A percentile compares a stretch with the other conserved stretches of the same genome.
Conservation (phyloP, 1,284 basidiomycete species). For the Psilocybe mexicana region DNA sequence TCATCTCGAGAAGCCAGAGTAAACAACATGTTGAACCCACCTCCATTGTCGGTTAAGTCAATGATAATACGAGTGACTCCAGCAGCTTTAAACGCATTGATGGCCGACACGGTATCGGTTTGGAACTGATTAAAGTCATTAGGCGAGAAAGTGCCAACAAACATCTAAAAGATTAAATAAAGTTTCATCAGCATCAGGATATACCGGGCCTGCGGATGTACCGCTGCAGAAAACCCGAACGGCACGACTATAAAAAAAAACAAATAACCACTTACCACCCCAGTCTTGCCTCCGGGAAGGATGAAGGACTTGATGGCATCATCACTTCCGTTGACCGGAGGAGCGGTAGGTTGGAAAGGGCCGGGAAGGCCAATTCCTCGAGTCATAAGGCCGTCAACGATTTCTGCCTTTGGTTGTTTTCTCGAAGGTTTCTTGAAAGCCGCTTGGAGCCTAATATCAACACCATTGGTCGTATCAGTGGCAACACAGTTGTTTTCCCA, state of each 20-base stretch:
- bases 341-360: slow-evolving; percentile 49
- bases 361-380: slow-evolving; percentile 49
- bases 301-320: slow-evolving; percentile 63
- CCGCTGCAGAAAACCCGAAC: background rate
- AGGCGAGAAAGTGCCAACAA: slow-evolving; percentile 57
- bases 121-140: slow-evolving; percentile 55
- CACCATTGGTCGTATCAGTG: slow-evolving; percentile 53
- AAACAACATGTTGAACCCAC: slow-evolving; percentile 29
- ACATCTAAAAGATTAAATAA: slow-evolving; percentile 43
- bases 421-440: slow-evolving; percentile 16
- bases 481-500: slow-evolving; percentile 64
- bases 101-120: slow-evolving; percentile 47
- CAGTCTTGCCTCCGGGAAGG: slow-evolving; percentile 58
- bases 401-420: slow-evolving; percentile 38
- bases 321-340: slow-evolving; percentile 44
- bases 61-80: slow-evolving; percentile 55
- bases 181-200: background rate
- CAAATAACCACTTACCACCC: slow-evolving; percentile 45
- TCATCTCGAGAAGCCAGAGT: too few species aligned
- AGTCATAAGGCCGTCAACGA: slow-evolving; percentile 44
- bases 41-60: slow-evolving; percentile 64
- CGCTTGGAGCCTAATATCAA: slow-evolving; percentile 34
- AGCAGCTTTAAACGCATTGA: slow-evolving; percentile 46
- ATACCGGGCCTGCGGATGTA: background rate
- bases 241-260: background rate